These are phyloP conservation scores for Stachybotrys elegans DNA, from an alignment of 2,329 filamentous ascomycete species.

Conservation along the genomic window DNA sequence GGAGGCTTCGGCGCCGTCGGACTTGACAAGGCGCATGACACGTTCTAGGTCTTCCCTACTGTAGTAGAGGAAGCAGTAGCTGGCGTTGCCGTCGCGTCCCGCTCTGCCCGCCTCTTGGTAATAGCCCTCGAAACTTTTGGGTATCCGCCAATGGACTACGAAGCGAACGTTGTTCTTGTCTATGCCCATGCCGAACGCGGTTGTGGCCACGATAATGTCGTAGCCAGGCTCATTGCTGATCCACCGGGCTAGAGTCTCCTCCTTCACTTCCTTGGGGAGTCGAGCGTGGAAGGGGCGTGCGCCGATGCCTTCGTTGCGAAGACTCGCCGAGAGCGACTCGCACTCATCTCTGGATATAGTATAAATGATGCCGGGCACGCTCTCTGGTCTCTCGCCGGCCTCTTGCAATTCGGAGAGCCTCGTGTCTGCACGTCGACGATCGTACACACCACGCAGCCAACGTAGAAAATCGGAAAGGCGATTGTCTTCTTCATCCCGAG, in stretches of 20 bases:
- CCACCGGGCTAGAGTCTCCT: conserved; percentile 67
- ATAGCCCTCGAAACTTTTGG: conserved; percentile 92
- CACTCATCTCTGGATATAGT: conserved; percentile 71
- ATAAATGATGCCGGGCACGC: conserved; percentile 75
- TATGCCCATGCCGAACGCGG: conserved; percentile 96
- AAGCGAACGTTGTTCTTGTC: conserved; percentile 94
- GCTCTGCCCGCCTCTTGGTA: conserved; percentile 94
- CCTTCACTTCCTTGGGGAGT: conserved; percentile 62
- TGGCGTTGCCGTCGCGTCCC: conserved; percentile 82
- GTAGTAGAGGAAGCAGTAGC: conserved; percentile 86
- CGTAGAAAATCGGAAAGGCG: conserved; percentile 67
- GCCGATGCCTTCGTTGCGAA: conserved; percentile 64
- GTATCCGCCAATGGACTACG: conserved; percentile 89
- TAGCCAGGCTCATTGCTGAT: conserved; percentile 70
- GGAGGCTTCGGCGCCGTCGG: conserved; percentile 34
- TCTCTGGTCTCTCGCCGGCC: conserved; percentile 51
- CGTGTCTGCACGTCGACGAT: conserved; percentile 56
- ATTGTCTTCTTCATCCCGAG: conserved; percentile 66
- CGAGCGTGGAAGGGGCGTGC: conserved; percentile 71
- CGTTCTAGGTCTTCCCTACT: conserved; percentile 80
- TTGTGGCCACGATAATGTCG: conserved; percentile 91
- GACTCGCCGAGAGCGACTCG: conserved; percentile 60
- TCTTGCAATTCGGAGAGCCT: conserved; percentile 54
- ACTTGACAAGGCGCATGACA: conserved; percentile 52
- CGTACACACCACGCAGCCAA: conserved; percentile 73